Evolutionary conservation across 345 rosid species (phyloP), one percentile per base, ranked within the genome.

Genomic region (Passiflora organensis): DNA sequence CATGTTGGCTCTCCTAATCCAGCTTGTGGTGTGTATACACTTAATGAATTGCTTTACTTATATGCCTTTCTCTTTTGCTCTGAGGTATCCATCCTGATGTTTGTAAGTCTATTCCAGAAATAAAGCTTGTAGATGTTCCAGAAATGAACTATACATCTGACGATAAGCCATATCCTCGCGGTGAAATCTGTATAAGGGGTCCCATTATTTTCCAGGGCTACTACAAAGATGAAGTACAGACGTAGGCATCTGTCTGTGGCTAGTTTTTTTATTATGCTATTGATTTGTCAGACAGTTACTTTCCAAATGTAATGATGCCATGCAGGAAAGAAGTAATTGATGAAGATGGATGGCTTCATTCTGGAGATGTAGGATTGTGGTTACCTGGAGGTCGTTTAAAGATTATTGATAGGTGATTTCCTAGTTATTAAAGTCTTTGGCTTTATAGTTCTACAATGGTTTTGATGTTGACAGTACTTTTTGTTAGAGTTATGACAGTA

Each of bases 1-100:
- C 99, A 93, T 68, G 91, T 93, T 70, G 99, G 99, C 58, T 81
- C 94, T 78, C 99, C 99, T 53, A 93, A 66, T 79, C 78, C 97
- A 43, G 77, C 95, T 17, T 93, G 99, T 53, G 99, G 99, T 93
- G 75, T 67, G 43, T 41, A 41, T 41, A 41, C n/a, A 41, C 3
- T 12, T 15, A 13, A 41, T 41, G 14, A 11, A 2, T 11, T 12
- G 43, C n/a, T 4, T 8, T 41, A 8, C 13, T 41, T 9, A 3
- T 41, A 41, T 41, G n/a, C 5, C n/a, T 13, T 41, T 15, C n/a
- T 6, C 43, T 28, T 60, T 38, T 51, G n/a, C 50, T 51, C 44
- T 49, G 51, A 41, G 0, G n/a, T 48, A 3, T 19, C 20, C 21
- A 11, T 10, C 32, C 16, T 48, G 43, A 15, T 18, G 5, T 24